These are phyloP conservation scores for Cryphonectria japonica DNA, from an alignment of 2,329 filamentous ascomycete genomes.

Conservation along the genomic window DNA sequence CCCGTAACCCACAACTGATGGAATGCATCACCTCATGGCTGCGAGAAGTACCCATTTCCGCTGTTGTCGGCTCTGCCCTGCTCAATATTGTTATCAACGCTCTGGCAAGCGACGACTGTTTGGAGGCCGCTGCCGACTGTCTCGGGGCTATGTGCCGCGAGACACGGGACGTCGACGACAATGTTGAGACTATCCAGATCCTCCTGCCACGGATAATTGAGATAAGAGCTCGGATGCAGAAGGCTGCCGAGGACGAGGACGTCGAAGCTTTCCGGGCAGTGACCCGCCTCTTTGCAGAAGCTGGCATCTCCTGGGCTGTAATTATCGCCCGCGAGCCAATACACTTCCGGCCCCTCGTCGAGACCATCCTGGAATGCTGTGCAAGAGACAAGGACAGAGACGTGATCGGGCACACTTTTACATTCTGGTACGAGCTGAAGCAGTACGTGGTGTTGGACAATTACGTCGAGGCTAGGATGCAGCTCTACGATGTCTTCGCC, in stretches of 20 bases:
- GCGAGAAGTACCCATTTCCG: conserved; percentile 82
- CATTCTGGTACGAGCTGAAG: conserved; percentile 98
- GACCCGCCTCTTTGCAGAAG: conserved; percentile 88
- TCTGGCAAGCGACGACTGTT: conserved; percentile 74
- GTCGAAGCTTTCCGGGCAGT: conserved; percentile 83
- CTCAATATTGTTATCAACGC: conserved; percentile 80
- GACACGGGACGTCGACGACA: conserved; percentile 92
- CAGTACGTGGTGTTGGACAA: conserved; percentile 91
- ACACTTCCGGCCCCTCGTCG: conserved; percentile 83
- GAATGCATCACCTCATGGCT: conserved; percentile 98
- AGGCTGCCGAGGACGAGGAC: conserved; percentile 80
- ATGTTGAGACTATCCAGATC: conserved; percentile 76
- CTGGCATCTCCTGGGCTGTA: conserved; percentile 92
- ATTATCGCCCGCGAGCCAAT: conserved; percentile 82
- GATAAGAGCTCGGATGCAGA: conserved; percentile 75
- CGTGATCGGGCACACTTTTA: conserved; percentile 90
- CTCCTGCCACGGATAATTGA: conserved; percentile 81
- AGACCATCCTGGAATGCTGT: conserved; percentile 90
- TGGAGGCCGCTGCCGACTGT: conserved; percentile 89
- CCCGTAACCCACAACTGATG: conserved; percentile 86
- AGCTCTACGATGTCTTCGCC: conserved; percentile 81
- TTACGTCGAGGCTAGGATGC: conserved; percentile 79
- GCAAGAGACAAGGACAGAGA: conserved; percentile 86
- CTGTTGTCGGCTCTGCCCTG: conserved; percentile 83
- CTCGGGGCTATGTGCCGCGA: conserved; percentile 90